These are phyloP conservation scores for Lasiodiplodia hormozganensis DNA, from an alignment of 2,329 filamentous ascomycete genomes.

Conservation along the genomic window DNA sequence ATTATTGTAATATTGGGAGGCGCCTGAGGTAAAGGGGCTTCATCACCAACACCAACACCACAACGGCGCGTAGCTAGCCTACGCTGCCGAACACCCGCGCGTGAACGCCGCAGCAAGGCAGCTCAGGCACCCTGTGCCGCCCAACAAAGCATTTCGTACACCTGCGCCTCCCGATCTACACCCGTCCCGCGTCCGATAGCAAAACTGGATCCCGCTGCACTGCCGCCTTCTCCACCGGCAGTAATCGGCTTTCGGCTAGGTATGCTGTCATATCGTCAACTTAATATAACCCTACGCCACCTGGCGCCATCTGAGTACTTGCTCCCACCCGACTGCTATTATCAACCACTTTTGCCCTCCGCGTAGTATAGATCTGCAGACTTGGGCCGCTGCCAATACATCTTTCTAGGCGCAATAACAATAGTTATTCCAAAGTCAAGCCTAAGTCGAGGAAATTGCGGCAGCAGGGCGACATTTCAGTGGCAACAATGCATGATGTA, in stretches of 20 bases:
- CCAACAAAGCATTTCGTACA: not conserved
- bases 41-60: slow-evolving; percentile 24
- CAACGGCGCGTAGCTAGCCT: not conserved
- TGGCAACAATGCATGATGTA: not conserved
- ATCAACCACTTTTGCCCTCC: not conserved
- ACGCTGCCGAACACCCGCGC: slow-evolving; percentile 18
- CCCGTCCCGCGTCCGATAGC: slow-evolving; percentile 11
- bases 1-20: slow-evolving; percentile 18
- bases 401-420: not conserved
- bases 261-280: slow-evolving; percentile 4
- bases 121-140: slow-evolving; percentile 3
- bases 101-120: slow-evolving; percentile 14
- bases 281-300: not conserved
- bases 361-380: too few species aligned
- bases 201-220: slow-evolving; percentile 13
- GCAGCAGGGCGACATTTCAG: not conserved
- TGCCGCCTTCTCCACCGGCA: slow-evolving; percentile 2
- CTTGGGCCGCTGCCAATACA: not conserved
- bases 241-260: not conserved
- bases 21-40: slow-evolving; percentile 12
- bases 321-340: not conserved
- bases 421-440: not conserved
- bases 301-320: not conserved
- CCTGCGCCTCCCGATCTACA: slow-evolving; percentile 8
- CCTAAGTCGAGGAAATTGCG: not conserved